A percentile compares a stretch with the other conserved stretches of the same genome.
Conservation (phyloP, 371 early-diverging fungal genomes). For the Neoconidiobolus thromboides region DNA sequence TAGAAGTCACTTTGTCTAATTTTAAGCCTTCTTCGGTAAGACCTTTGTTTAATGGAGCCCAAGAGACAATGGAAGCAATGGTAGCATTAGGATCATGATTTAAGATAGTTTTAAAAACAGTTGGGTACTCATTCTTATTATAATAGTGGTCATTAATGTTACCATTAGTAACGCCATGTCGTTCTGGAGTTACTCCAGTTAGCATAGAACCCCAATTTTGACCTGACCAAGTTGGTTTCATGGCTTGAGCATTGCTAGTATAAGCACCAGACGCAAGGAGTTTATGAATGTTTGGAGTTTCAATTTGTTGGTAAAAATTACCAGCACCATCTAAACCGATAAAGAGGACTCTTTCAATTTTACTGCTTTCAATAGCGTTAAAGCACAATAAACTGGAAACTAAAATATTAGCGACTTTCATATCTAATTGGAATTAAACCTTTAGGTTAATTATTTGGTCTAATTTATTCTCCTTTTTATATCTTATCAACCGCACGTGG, state of each 20-base stretch:
- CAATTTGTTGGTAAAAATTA: neutral
- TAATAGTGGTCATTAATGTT: constrained; percentile 1
- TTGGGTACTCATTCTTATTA: constrained; percentile 9
- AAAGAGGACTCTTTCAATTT: neutral
- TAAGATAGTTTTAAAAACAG: constrained; percentile 7
- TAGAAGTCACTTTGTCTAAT: neutral
- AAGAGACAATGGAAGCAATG: constrained; percentile 5
- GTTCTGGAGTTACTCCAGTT: constrained; percentile 6
- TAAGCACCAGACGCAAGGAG: neutral
- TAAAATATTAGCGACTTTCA: too few relatives aligned
- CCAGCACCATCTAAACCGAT: constrained; percentile 2
- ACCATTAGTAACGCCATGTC: constrained; percentile 7
- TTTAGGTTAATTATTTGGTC: too few relatives aligned
- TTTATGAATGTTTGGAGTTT: neutral
- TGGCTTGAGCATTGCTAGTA: neutral
- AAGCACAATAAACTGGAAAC: too few relatives aligned
- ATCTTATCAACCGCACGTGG: too few relatives aligned
- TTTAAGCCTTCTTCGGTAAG: constrained; percentile 3
- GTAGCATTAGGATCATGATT: neutral
- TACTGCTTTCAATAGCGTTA: neutral
- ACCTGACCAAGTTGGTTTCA: constrained; percentile 6
- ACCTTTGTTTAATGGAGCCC: constrained; percentile 10
- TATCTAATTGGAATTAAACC: too few relatives aligned
- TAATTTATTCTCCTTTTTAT: too few relatives aligned
- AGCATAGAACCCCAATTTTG: constrained; percentile 11